Percentiles rank a stretch among this genome's conserved stretches.
phyloP scores from a whole-genome alignment of 2,329 filamentous ascomycete species.

The Tolypocladium capitatum region DNA sequence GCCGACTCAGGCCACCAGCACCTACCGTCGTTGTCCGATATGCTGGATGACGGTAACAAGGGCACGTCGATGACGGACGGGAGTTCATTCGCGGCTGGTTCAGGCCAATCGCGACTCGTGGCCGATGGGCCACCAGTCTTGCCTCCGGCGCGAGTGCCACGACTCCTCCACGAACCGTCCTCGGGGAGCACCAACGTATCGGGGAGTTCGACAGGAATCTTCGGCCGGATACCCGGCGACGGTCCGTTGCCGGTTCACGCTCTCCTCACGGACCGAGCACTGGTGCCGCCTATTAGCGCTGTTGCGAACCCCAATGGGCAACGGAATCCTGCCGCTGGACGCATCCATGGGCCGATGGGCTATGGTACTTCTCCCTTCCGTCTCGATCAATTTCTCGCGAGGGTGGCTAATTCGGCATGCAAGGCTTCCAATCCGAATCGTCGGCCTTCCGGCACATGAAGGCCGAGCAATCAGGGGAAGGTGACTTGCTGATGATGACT shows the following conservation, averaged over 20 bases:
- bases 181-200: conserved; percentile 30
- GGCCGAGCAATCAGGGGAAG: conserved; percentile 14
- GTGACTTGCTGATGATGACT: conserved; percentile 18
- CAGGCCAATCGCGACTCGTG: conserved; percentile 8
- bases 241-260: conserved; percentile 41
- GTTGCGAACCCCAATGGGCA: conserved; percentile 14
- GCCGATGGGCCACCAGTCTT: conserved; percentile 15
- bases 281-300: neutral
- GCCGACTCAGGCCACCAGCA: conserved; percentile 17
- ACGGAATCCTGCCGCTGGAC: conserved; percentile 9
- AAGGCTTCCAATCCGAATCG: conserved; percentile 21
- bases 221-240: conserved; percentile 31
- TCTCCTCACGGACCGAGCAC: conserved; percentile 29
- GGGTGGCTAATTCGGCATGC: conserved; percentile 15
- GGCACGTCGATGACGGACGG: conserved; percentile 7
- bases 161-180: conserved; percentile 31
- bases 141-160: conserved; percentile 18
- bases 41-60: conserved; percentile 25
- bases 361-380: conserved; percentile 19
- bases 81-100: neutral
- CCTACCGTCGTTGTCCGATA: conserved; percentile 33
- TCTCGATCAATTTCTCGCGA: conserved; percentile 5
- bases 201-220: conserved; percentile 21
- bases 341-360: conserved; percentile 14
- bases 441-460: conserved; percentile 19